Conservation (phyloP, 208 protist species). For the Acanthamoeba triangularis region DNA sequence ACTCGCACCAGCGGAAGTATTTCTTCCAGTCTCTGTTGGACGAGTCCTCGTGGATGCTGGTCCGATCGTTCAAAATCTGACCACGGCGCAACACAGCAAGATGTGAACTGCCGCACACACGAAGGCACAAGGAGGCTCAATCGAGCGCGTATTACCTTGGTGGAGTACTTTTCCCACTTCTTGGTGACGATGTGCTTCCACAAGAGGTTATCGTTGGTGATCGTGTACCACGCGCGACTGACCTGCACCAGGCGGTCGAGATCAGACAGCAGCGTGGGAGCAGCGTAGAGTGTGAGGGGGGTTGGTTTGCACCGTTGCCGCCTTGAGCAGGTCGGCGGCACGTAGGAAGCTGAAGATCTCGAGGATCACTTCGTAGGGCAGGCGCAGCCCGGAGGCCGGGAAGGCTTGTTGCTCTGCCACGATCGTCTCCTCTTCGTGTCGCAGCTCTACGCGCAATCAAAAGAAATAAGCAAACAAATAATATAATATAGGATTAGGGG, state of each 20-base stretch:
- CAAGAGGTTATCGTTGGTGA: conserved; percentile 46
- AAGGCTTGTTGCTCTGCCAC: background rate
- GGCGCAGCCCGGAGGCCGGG: conserved; percentile 1
- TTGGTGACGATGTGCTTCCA: conserved; percentile 73
- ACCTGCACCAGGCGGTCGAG: background rate
- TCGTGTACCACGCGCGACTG: background rate
- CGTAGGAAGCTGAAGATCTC: conserved; percentile 69
- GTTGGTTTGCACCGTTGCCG: background rate
- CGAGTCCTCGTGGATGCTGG: background rate
- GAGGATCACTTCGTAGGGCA: conserved; percentile 66
- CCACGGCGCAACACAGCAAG: background rate
- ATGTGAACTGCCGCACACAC: background rate
- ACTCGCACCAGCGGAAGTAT: conserved; percentile 70
- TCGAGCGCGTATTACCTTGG: background rate
- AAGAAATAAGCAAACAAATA: background rate
- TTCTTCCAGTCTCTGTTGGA: conserved; percentile 56
- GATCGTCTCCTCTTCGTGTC: background rate
- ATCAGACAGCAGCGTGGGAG: background rate
- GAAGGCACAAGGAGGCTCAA: background rate
- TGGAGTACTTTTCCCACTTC: conserved; percentile 62
- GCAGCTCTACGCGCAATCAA: background rate
- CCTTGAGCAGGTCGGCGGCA: background rate
- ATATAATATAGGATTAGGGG: background rate
- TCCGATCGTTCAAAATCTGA: conserved; percentile 1
- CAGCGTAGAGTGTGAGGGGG: background rate